Conservation (phyloP, 768 basidiomycete species). For the Candolleomyces aberdarensis region DNA sequence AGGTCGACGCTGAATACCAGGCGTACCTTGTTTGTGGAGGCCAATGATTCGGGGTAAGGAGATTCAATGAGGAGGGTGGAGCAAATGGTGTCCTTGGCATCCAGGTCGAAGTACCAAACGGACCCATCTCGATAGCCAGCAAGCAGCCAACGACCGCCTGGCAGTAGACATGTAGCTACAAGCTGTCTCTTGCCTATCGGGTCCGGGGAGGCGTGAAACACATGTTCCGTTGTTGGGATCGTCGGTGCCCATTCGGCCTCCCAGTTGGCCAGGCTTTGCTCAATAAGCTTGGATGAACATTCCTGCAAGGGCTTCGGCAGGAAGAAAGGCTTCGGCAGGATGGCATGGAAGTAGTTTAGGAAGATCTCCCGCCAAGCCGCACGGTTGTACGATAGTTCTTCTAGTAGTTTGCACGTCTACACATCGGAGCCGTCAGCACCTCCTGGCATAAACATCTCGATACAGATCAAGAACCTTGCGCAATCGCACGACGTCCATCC, state of each 20-base stretch:
- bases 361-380: neutral
- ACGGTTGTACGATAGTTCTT: neutral
- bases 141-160: neutral
- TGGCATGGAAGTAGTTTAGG: neutral
- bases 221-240: neutral
- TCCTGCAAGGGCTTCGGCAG: neutral
- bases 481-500: too few species aligned
- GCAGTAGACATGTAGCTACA: neutral
- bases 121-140: neutral
- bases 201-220: neutral
- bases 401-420: neutral
- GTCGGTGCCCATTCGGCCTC: neutral
- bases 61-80: neutral
- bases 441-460: too few species aligned
- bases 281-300: neutral
- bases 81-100: neutral
- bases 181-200: neutral
- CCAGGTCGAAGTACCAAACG: neutral
- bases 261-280: neutral
- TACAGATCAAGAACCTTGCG: too few species aligned
- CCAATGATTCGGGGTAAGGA: neutral
- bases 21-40: neutral
- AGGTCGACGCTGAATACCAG: neutral
- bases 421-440: neutral
- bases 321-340: conserved; percentile 1